phyloP scores from a whole-genome alignment of 208 protist species.

The Acanthamoeba divionensis region DNA sequence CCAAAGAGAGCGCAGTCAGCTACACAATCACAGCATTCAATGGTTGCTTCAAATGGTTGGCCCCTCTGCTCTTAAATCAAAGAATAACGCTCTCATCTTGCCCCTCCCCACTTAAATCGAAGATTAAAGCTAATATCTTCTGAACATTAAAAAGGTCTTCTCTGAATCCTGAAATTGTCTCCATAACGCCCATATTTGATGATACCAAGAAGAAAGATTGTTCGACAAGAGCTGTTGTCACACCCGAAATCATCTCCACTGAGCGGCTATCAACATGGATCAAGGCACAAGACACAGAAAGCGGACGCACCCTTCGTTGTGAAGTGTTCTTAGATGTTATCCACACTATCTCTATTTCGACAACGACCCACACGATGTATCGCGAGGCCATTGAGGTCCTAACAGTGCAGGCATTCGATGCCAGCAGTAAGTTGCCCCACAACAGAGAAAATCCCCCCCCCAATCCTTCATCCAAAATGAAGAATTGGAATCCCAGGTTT shows the following conservation, averaged over 20 bases:
- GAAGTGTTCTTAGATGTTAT: conserved; percentile 43
- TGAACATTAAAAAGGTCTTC: neutral
- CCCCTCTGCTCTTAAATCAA: neutral
- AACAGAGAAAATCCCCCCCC: too few species aligned
- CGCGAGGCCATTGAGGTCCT: conserved; percentile 17
- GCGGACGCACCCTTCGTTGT: conserved; percentile 5
- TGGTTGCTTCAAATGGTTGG: conserved; percentile 50
- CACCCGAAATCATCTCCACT: conserved; percentile 36
- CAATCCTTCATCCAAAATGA: too few species aligned
- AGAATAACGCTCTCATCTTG: neutral
- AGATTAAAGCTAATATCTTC: too few species aligned
- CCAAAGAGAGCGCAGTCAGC: neutral
- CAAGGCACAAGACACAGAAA: conserved; percentile 11
- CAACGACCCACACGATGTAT: conserved; percentile 45
- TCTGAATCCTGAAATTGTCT: conserved; percentile 40
- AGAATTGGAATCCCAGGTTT: too few species aligned
- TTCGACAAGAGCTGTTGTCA: neutral
- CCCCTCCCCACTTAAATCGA: too few species aligned
- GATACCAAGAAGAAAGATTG: neutral
- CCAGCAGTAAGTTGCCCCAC: neutral
- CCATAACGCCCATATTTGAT: neutral
- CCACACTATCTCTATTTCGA: conserved; percentile 23
- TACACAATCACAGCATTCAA: conserved; percentile 34
- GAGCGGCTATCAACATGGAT: conserved; percentile 34
- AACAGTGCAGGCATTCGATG: conserved; percentile 13